Evolutionary conservation across 345 rosid genomes (phyloP).

Genomic region (Microcos paniculata): DNA sequence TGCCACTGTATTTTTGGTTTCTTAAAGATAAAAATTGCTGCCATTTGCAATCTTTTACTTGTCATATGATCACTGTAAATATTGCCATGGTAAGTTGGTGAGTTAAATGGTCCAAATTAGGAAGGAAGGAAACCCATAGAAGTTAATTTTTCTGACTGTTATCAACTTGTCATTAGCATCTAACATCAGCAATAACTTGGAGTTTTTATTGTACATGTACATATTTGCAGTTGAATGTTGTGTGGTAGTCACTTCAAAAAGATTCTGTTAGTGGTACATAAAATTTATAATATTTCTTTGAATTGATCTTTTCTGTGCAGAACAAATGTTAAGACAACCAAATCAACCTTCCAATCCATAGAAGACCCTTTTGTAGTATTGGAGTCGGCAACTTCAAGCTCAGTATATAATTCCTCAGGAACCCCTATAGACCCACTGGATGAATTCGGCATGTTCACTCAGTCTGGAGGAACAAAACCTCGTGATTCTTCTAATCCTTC

Average conservation of each 20-base stretch:
- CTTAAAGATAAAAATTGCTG: not conserved
- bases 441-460: slow-evolving; percentile 44
- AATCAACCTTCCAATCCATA: slow-evolving; percentile 31
- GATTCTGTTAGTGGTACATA: not conserved
- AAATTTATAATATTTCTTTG: not conserved
- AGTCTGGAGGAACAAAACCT: slow-evolving; percentile 35
- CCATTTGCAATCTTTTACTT: not conserved
- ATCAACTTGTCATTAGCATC: not conserved
- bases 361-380: slow-evolving; percentile 69
- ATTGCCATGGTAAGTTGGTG: not conserved
- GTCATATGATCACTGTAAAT: not conserved
- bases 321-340: slow-evolving; percentile 21
- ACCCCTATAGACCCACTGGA: slow-evolving; percentile 52
- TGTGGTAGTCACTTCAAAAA: not conserved
- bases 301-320: slow-evolving; percentile 18
- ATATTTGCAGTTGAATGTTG: not conserved
- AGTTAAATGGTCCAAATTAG: not conserved
- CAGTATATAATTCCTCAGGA: slow-evolving; percentile 36
- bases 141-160: not conserved
- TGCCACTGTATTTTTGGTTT: not conserved
- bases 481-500: slow-evolving; percentile 32
- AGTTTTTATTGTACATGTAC: not conserved
- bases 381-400: slow-evolving; percentile 43
- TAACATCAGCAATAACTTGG: not conserved
- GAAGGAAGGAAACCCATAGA: not conserved